phyloP scores from a whole-genome alignment of 2,329 filamentous ascomycete genomes.

The Arthroderma sp. region DNA sequence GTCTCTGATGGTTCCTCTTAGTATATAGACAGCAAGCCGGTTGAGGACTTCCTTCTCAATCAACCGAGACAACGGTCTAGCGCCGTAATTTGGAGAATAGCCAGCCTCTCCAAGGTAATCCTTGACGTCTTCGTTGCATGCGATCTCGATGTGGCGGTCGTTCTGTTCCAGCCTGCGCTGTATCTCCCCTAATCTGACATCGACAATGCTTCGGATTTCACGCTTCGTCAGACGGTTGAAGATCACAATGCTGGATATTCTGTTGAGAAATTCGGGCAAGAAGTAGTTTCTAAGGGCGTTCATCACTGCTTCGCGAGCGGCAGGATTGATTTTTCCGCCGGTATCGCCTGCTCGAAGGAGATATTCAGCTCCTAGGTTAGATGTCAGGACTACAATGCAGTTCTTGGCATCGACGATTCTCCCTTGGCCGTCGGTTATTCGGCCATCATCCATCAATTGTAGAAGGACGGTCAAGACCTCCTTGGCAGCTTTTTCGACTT shows the following conservation, averaged over 20 bases:
- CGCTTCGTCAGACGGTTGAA: conserved; percentile 87
- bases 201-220: conserved; percentile 93
- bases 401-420: conserved; percentile 89
- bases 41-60: conserved; percentile 98
- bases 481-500: conserved; percentile 97
- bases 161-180: conserved; percentile 83
- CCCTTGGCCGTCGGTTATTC: conserved; percentile 96
- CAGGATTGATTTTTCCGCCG: conserved; percentile 73
- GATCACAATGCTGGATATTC: conserved; percentile 90
- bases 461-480: conserved; percentile 91
- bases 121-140: conserved; percentile 72
- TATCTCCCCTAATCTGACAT: conserved; percentile 74
- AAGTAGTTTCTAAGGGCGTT: conserved; percentile 86
- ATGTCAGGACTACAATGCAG: conserved; percentile 99
- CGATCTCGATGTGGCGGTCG: conserved; percentile 69
- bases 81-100: conserved; percentile 92
- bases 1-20: conserved; percentile 71
- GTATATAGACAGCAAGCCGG: conserved; percentile 76
- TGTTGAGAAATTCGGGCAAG: conserved; percentile 95
- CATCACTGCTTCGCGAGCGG: conserved; percentile 82
- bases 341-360: conserved; percentile 65
- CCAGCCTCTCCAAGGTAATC: conserved; percentile 85
- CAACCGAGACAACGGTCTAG: conserved; percentile 70
- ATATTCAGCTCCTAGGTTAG: conserved; percentile 88
- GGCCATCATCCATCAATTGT: conserved; percentile 98